Conservation (phyloP, 352 stramenopile species). For the Phytophthora foliorum region DNA sequence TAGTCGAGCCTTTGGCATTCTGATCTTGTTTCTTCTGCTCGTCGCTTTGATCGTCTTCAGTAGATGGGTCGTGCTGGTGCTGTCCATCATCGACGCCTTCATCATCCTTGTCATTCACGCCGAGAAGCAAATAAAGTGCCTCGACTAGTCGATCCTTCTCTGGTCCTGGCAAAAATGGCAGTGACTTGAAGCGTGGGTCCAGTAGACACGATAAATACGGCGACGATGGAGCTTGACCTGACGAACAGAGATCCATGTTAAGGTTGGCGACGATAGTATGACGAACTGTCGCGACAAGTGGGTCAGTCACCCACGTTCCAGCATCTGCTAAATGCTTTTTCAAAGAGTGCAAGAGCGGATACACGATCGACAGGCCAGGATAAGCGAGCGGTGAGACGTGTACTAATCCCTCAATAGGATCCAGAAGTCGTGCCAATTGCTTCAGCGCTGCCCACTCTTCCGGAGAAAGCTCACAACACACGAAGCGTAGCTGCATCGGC, state of each 20-base stretch:
- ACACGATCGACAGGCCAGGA: conserved; percentile 73
- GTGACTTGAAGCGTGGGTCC: conserved; percentile 78
- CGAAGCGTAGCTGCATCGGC: conserved; percentile 83
- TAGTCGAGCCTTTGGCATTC: conserved; percentile 27
- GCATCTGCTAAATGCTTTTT: conserved; percentile 76
- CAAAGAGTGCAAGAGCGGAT: conserved; percentile 75
- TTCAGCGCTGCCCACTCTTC: conserved; percentile 80
- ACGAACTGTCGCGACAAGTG: conserved; percentile 68
- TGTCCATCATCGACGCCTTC: conserved; percentile 23
- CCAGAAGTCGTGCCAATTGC: conserved; percentile 68
- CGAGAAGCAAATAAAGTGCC: conserved; percentile 63
- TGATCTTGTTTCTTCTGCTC: conserved; percentile 36
- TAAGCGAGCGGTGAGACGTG: conserved; percentile 77
- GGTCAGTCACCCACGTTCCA: conserved; percentile 67
- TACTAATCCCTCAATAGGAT: conserved; percentile 74
- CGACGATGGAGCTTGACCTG: conserved; percentile 55
- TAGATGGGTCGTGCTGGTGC: conserved; percentile 14
- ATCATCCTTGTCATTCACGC: conserved; percentile 51
- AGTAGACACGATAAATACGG: conserved; percentile 77
- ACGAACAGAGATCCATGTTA: conserved; percentile 63
- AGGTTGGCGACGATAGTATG: conserved; percentile 66
- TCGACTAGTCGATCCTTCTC: conserved; percentile 67
- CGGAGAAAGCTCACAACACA: conserved; percentile 75
- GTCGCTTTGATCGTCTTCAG: conserved; percentile 27
- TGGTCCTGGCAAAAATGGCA: conserved; percentile 67